Base-by-base conservation (phyloP, 1,139 yeast genomes). In the Pichia cactophila region DNA sequence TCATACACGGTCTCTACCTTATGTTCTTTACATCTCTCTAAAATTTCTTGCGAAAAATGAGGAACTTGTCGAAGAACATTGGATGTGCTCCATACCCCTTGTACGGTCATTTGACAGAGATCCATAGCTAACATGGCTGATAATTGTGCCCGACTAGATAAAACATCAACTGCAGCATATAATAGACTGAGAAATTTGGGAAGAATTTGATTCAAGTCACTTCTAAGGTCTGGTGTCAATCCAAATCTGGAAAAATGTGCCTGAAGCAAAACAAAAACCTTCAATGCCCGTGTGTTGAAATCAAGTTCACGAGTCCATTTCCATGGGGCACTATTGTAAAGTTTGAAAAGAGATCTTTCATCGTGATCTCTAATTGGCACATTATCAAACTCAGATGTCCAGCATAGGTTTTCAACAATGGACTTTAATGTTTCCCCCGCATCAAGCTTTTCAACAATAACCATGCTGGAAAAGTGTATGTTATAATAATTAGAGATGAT, bases 51-150 rank as follows among this genome's bases (percentile, higher is more conserved):
- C 47, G 70, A 69, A 50, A 89, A 79, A 59, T 72, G 75, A 1
- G 98, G 98, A 40, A 92, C 71, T 65, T 94, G 98, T 57, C 77
- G 80, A 61, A 94, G 72, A 1, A 95, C 86, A 46, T 79, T 78
- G 50, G 87, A 96, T 28, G 80, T 73, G 57, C 81, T 86, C 96
- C 96, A 89, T 29, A 86, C 69, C 0, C 85, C 95, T 64, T 92
- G 98, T 0, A 85, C 80, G 11, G 88, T 69, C 95, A 89, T 86
- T 61, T 92, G 98, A 1, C 86, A 78, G 50, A 90, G 64, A 62
- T 92, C 97, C 86, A 92, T 87, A 0, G 89, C 94, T 48, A 77
- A 75, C 56, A 88, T 73, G 0, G 96, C 89, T 63, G 81, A 86
- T 60, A 90, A 67, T 55, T 74, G 72, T 0, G 97, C 97, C 52